Base-by-base conservation (phyloP, 2,329 filamentous ascomycete genomes). In the Pseudocercospora fijiensis region DNA sequence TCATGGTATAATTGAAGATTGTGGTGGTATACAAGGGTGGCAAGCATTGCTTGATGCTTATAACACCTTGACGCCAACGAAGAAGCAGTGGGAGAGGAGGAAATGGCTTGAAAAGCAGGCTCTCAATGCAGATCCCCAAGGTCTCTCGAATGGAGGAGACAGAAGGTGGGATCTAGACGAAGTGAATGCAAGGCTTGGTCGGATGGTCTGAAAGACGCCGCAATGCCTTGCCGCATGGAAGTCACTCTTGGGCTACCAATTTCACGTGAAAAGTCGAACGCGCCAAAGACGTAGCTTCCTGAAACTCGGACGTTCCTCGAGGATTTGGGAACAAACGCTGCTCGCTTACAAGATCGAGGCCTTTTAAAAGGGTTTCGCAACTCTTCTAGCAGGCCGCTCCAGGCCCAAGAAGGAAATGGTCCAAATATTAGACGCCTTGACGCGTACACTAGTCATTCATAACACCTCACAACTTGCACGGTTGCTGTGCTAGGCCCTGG, bases 1-100 rank as follows among this genome's bases (percentile, higher is more conserved):
- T 2, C 73, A 77, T 63, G 53, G 57, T 8, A 68, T 72, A 26
- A 72, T 74, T 18, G 76, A 78, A 65, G 75, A 77, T 59, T 69
- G 68, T 10, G 74, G 75, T 9, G 60, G 71, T 2, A 43, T 51
- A 18, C 11, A 3, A 13, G 75, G 74, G 9, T 78, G 76, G 75
- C 57, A 71, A 28, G 65, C 68, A 37, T 53, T 78, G 13, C 71
- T 73, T 58, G 69, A 68, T 11, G 76, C 75, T 3, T 78, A 76
- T 62, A 64, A 67, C 16, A 66, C 72, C 4, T 10, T 33, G 26
- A 59, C 60, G 0, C 73, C 74, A 1, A 69, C 49, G 6, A 27
- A 61, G 51, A 67, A 71, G 27, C 73, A 76, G 62, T 69, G 65
- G 56, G 67, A 72, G 30, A 66, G 58, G 27, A 72, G 71, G 43